phyloP scores from a whole-genome alignment of 2,329 filamentous ascomycete species.

The Elsinoe ampelina region DNA sequence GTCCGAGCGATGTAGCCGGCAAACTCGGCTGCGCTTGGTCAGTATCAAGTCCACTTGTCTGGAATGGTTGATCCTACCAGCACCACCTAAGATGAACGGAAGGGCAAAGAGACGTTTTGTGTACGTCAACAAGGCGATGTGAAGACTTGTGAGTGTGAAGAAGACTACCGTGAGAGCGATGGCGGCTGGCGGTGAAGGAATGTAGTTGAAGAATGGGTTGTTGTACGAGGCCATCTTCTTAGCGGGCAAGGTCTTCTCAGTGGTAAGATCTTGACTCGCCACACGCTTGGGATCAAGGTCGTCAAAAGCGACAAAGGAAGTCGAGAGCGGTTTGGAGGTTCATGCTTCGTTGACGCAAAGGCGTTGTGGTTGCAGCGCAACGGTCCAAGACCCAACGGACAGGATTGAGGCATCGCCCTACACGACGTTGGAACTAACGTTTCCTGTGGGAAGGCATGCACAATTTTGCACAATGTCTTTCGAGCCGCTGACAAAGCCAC shows the following conservation, averaged over 20 bases:
- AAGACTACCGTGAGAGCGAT: slow-evolving; percentile 15
- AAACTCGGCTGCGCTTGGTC: slow-evolving; percentile 31
- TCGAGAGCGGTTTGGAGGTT: not conserved
- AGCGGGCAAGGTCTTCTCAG: no score
- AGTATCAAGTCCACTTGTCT: slow-evolving; percentile 14
- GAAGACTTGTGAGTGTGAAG: slow-evolving; percentile 30
- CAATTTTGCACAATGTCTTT: not conserved
- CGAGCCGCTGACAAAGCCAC: no score
- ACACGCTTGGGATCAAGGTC: not conserved
- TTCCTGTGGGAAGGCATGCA: not conserved
- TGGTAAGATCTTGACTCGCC: no score
- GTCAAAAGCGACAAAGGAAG: not conserved
- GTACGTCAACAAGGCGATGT: slow-evolving; percentile 25
- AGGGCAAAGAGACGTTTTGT: slow-evolving; percentile 42
- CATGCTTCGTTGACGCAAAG: slow-evolving; percentile 6
- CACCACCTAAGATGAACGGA: slow-evolving; percentile 37
- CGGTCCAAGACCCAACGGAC: slow-evolving; percentile 1
- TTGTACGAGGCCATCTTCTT: not conserved
- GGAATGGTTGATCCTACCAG: slow-evolving; percentile 33
- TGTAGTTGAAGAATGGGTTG: slow-evolving; percentile 2
- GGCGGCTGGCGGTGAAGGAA: slow-evolving; percentile 14
- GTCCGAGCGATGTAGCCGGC: slow-evolving; percentile 34
- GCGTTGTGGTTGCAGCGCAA: slow-evolving; percentile 9
- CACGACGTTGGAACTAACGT: not conserved
- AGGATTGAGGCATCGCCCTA: not conserved